phyloP scores from a whole-genome alignment of 345 rosid species.

The Lepidium aucheri region DNA sequence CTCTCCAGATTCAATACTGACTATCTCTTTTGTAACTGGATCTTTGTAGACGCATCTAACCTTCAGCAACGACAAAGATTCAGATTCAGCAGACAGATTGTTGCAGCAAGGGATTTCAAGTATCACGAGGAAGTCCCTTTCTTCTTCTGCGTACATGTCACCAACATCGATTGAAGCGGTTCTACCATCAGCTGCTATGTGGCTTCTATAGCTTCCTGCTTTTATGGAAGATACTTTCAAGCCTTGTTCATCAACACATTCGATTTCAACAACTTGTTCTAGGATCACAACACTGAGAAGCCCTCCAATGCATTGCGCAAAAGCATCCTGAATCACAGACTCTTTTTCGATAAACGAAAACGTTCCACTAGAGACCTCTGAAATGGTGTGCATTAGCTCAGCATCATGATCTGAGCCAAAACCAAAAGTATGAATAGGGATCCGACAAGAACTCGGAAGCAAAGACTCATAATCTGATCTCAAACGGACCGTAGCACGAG shows the following conservation, averaged over 20 bases:
- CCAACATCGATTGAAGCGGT: conserved; percentile 58
- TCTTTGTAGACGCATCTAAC: conserved; percentile 59
- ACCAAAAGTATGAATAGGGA: conserved; percentile 88
- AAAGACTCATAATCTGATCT: conserved; percentile 49
- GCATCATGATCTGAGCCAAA: conserved; percentile 93
- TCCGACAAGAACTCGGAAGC: conserved; percentile 40
- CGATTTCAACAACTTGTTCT: conserved; percentile 50
- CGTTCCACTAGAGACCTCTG: conserved; percentile 74
- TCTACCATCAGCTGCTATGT: conserved; percentile 36
- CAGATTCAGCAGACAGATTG: conserved; percentile 29
- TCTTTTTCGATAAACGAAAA: conserved; percentile 92
- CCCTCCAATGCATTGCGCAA: conserved; percentile 98
- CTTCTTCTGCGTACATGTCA: conserved; percentile 95
- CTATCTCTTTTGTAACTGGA: conserved; percentile 46
- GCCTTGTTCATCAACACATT: conserved; percentile 37
- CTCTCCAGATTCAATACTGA: conserved; percentile 40
- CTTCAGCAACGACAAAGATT: conserved; percentile 54
- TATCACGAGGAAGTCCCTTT: conserved; percentile 73
- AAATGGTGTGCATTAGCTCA: conserved; percentile 72
- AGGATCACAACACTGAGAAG: conserved; percentile 80
- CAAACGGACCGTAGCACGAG: conserved; percentile 16
- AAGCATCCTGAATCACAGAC: conserved; percentile 80
- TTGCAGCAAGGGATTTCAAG: conserved; percentile 46
- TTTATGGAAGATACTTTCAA: conserved; percentile 50
- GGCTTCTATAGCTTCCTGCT: conserved; percentile 69